Percentiles rank a stretch among this genome's conserved stretches.
These are phyloP conservation scores for Podospora comata DNA, from an alignment of 495 filamentous ascomycete species.

Conservation along the genomic window DNA sequence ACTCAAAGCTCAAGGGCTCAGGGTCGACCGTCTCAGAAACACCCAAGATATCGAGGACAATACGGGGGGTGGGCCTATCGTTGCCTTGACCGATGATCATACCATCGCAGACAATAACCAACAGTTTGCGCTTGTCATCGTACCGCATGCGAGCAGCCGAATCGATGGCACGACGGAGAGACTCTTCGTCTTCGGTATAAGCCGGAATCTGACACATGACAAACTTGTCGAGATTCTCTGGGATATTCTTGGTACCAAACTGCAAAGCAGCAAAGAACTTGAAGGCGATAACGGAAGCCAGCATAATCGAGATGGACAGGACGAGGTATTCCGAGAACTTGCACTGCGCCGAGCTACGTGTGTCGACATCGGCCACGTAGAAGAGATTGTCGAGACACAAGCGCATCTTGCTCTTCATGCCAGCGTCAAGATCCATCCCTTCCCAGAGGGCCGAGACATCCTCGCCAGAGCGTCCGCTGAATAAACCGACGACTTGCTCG, in stretches of 20 bases:
- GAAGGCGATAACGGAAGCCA: conserved; percentile 80
- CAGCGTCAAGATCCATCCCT: conserved; percentile 54
- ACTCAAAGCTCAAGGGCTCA: conserved; percentile 97
- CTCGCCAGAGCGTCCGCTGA: conserved; percentile 67
- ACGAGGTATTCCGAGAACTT: conserved; percentile 88
- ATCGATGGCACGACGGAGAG: conserved; percentile 92
- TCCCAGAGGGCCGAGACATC: conserved; percentile 87
- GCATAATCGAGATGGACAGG: conserved; percentile 79
- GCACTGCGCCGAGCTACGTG: conserved; percentile 80
- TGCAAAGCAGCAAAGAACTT: conserved; percentile 97
- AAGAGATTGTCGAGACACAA: conserved; percentile 92
- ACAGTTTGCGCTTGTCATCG: conserved; percentile 95
- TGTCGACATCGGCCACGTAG: conserved; percentile 89
- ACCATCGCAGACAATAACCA: conserved; percentile 93
- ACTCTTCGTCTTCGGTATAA: conserved; percentile 98
- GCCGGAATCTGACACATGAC: conserved; percentile 96
- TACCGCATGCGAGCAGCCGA: conserved; percentile 94
- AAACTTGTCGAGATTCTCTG: conserved; percentile 97
- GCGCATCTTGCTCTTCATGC: conserved; percentile 64
- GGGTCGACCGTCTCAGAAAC: conserved; percentile 91
- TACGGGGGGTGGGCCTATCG: conserved; percentile 89
- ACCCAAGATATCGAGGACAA: conserved; percentile 95
- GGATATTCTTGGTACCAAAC: conserved; percentile 84
- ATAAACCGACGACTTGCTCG: conserved; percentile 66
- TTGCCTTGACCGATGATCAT: conserved; percentile 99